Evolutionary conservation across 75 land plant species (phyloP).

Genomic region (Selaginella tamariscina): DNA sequence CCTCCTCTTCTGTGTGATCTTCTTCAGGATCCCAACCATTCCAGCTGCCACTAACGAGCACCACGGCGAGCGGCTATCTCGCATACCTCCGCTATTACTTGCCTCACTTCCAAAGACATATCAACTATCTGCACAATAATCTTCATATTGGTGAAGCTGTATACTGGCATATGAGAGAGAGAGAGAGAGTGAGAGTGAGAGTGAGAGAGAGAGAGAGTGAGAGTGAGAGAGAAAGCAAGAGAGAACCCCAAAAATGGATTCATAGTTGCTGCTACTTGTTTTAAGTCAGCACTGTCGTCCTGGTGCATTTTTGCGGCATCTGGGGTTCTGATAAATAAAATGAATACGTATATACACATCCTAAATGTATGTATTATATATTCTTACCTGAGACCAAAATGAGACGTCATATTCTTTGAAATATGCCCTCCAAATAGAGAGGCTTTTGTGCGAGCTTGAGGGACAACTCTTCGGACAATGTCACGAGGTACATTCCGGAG

Average conservation of each 20-base stretch:
- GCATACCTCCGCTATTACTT: slow-evolving; percentile 42
- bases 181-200: no score
- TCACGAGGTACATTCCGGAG: slow-evolving; percentile 94
- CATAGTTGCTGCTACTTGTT: slow-evolving; percentile 33
- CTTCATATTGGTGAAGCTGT: no score
- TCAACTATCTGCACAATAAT: slow-evolving; percentile 35
- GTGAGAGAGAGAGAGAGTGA: neutral
- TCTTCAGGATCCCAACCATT: slow-evolving; percentile 60
- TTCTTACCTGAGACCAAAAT: slow-evolving; percentile 40
- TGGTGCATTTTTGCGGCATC: slow-evolving; percentile 64
- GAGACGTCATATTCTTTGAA: slow-evolving; percentile 25
- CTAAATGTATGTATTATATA: neutral
- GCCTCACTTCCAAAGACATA: slow-evolving; percentile 36
- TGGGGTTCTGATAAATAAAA: slow-evolving; percentile 43
- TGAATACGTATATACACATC: neutral
- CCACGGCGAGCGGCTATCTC: slow-evolving; percentile 60
- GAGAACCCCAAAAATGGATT: slow-evolving; percentile 32
- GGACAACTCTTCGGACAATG: slow-evolving; percentile 66
- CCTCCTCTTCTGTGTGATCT: slow-evolving; percentile 35
- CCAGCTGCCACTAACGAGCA: slow-evolving; percentile 76
- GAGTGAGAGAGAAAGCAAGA: neutral
- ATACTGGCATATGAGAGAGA: no score
- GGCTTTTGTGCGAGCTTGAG: slow-evolving; percentile 50
- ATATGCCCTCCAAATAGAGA: slow-evolving; percentile 47
- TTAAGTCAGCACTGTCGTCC: slow-evolving; percentile 37